Conservation (phyloP, 2,329 filamentous ascomycete species). For the Calonectria fujianensis region DNA sequence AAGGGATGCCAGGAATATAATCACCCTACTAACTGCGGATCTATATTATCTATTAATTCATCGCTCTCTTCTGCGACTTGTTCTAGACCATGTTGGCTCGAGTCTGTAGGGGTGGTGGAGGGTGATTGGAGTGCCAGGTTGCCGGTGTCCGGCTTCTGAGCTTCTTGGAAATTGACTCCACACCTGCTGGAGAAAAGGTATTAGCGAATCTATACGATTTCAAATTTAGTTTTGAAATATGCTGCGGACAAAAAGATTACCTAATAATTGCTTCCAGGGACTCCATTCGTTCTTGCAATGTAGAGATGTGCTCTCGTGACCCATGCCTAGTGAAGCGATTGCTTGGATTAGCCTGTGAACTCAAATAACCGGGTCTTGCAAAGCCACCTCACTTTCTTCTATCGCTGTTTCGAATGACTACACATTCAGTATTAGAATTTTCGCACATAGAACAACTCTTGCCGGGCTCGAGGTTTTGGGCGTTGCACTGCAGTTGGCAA, state of each 20-base stretch:
- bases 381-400: conserved; percentile 5
- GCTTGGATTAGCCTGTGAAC: not conserved
- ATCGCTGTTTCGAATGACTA: conserved; percentile 13
- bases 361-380: no score
- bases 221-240: not conserved
- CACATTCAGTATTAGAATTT: conserved; percentile 19
- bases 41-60: not conserved
- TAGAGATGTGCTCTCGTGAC: conserved; percentile 17
- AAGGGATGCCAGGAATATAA: not conserved
- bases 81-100: not conserved
- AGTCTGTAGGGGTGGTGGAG: not conserved
- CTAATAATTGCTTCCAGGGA: conserved; percentile 22
- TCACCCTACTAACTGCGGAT: not conserved
- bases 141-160: not conserved
- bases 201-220: not conserved
- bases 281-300: conserved; percentile 25
- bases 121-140: not conserved
- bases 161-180: conserved; percentile 7
- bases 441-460: conserved; percentile 20
- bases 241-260: not conserved
- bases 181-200: not conserved
- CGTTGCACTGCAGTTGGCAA: not conserved
- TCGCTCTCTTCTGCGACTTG: not conserved
- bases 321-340: not conserved
- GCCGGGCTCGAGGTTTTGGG: conserved; percentile 8